Percentiles rank a stretch among this genome's conserved stretches.
Evolutionary conservation across 2,329 filamentous ascomycete genomes (phyloP).

Genomic region (Xylariaceae sp.): DNA sequence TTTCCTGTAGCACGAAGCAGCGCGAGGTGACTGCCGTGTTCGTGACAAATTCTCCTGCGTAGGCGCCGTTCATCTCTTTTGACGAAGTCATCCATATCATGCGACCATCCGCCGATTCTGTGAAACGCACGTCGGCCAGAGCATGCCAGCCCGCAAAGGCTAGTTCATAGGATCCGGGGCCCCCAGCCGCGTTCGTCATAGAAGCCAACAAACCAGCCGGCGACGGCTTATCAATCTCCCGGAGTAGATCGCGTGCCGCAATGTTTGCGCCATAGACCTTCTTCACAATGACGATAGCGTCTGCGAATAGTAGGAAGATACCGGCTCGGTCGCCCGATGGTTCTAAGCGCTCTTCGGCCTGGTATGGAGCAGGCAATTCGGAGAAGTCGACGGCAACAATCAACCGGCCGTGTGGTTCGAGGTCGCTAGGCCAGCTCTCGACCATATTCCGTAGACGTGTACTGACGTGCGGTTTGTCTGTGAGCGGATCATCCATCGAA

Average conservation of each 20-base stretch:
- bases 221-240: slow-evolving; percentile 82
- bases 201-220: slow-evolving; percentile 64
- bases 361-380: slow-evolving; percentile 75
- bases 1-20: slow-evolving; percentile 72
- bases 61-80: slow-evolving; percentile 60
- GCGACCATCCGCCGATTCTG: slow-evolving; percentile 66
- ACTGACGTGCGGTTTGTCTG: slow-evolving; percentile 72
- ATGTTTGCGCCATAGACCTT: slow-evolving; percentile 66
- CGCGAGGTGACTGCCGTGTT: slow-evolving; percentile 61
- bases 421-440: slow-evolving; percentile 72
- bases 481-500: slow-evolving; percentile 76
- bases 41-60: slow-evolving; percentile 50
- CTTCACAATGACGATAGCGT: slow-evolving; percentile 75
- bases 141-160: slow-evolving; percentile 74
- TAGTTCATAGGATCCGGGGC: slow-evolving; percentile 68
- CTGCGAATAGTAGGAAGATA: slow-evolving; percentile 82
- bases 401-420: slow-evolving; percentile 75
- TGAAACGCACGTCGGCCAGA: slow-evolving; percentile 72
- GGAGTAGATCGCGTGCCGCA: slow-evolving; percentile 75
- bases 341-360: slow-evolving; percentile 44
- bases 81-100: slow-evolving; percentile 70
- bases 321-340: slow-evolving; percentile 57
- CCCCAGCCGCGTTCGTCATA: slow-evolving; percentile 65
- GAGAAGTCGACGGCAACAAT: slow-evolving; percentile 80
- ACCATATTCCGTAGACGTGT: slow-evolving; percentile 76